Percentiles rank a stretch among this genome's conserved stretches.
phyloP scores from a whole-genome alignment of 495 filamentous ascomycete species.

The Usnea hakonensis region DNA sequence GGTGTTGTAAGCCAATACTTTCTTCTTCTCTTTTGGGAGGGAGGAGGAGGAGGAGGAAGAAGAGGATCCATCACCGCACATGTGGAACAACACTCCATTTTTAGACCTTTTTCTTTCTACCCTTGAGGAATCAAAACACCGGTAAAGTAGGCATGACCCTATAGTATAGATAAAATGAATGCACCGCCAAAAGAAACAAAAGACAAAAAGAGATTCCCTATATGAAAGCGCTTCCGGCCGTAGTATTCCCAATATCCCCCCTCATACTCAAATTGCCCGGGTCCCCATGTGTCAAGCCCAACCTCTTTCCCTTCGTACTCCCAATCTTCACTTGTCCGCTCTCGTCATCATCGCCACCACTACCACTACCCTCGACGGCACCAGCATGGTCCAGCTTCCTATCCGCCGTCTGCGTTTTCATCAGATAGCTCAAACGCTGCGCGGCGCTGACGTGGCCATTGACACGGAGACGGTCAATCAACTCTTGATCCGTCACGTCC shows the following conservation, averaged over 20 bases:
- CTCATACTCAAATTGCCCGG: slow-evolving; percentile 70
- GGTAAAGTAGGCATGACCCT: not conserved
- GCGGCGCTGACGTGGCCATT: slow-evolving; percentile 9
- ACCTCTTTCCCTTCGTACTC: slow-evolving; percentile 56
- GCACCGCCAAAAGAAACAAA: too few relatives aligned
- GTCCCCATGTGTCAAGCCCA: slow-evolving; percentile 57
- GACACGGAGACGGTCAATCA: slow-evolving; percentile 8
- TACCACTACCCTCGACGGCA: too few relatives aligned
- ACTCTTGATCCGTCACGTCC: slow-evolving; percentile 10
- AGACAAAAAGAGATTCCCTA: not conserved
- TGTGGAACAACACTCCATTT: too few relatives aligned
- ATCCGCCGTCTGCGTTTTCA: slow-evolving; percentile 6
- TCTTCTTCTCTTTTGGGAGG: too few relatives aligned
- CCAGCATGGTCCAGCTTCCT: not conserved
- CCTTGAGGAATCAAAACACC: not conserved
- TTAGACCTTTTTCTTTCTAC: too few relatives aligned
- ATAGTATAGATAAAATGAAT: not conserved
- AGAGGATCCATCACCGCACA: too few relatives aligned
- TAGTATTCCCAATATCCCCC: slow-evolving; percentile 11
- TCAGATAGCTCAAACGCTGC: slow-evolving; percentile 11
- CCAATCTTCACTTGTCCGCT: slow-evolving; percentile 39
- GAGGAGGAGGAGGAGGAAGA: too few relatives aligned
- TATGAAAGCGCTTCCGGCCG: slow-evolving; percentile 10
- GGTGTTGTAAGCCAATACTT: too few relatives aligned
- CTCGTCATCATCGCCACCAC: not conserved